phyloP scores from a whole-genome alignment of 2,329 filamentous ascomycete species.

The Delphinella strobiligena region DNA sequence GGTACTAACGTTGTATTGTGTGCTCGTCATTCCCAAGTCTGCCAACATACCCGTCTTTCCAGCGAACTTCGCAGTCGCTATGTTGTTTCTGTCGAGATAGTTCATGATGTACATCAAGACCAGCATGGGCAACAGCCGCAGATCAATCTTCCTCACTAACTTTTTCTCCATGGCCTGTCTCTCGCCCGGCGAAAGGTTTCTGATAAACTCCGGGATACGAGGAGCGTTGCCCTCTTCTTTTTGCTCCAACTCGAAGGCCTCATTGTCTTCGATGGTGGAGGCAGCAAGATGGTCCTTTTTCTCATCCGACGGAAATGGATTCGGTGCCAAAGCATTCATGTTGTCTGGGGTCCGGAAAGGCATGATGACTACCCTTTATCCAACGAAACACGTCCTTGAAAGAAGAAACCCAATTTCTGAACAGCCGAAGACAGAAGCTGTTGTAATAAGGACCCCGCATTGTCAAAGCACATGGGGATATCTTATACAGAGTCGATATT shows the following conservation, averaged over 20 bases:
- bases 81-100: constrained; percentile 49
- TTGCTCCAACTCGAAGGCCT: constrained; percentile 1
- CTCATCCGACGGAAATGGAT: not conserved
- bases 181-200: constrained; percentile 8
- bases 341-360: not conserved
- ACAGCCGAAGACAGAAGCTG: too few relatives aligned
- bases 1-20: constrained; percentile 34
- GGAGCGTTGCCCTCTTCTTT: not conserved
- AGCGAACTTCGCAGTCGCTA: constrained; percentile 52
- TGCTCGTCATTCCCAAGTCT: constrained; percentile 32
- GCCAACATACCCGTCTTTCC: constrained; percentile 37
- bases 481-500: not conserved
- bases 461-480: too few relatives aligned
- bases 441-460: too few relatives aligned
- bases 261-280: not conserved
- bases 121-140: constrained; percentile 54
- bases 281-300: not conserved
- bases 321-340: not conserved
- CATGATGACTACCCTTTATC: not conserved
- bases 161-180: constrained; percentile 31
- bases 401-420: too few relatives aligned
- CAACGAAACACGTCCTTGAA: too few relatives aligned
- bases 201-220: constrained; percentile 5
- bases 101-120: constrained; percentile 69
- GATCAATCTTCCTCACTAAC: constrained; percentile 59